Evolutionary conservation across 1,284 basidiomycete species (phyloP).

Genomic region (Cerrena zonata): DNA sequence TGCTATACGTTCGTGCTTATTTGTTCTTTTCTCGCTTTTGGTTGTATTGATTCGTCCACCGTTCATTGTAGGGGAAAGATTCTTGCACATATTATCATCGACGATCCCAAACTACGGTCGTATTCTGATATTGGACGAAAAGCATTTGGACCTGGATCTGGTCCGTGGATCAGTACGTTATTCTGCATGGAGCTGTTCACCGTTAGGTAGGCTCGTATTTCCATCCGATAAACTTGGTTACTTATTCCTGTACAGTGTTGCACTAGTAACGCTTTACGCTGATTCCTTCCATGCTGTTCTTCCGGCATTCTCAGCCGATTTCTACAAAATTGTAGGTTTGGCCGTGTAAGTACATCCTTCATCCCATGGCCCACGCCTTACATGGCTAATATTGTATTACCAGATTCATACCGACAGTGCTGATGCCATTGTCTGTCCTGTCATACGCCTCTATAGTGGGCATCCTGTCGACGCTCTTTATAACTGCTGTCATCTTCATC

Average conservation of each 20-base stretch:
- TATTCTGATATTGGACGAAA: conserved; percentile 87
- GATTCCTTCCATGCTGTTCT: conserved; percentile 76
- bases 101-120: conserved; percentile 67
- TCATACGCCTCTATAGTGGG: conserved; percentile 84
- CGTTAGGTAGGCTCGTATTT: conserved; percentile 46
- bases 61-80: conserved; percentile 65
- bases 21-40: background rate
- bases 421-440: conserved; percentile 77
- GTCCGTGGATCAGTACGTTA: conserved; percentile 61
- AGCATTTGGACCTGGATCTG: conserved; percentile 75
- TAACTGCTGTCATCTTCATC: conserved; percentile 76
- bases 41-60: background rate
- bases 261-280: conserved; percentile 80
- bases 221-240: background rate
- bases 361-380: background rate
- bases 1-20: conserved; percentile 74
- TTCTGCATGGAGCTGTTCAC: conserved; percentile 86
- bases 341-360: conserved; percentile 48
- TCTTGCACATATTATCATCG: conserved; percentile 68
- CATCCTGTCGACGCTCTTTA: conserved; percentile 71
- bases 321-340: conserved; percentile 74
- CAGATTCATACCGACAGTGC: conserved; percentile 77
- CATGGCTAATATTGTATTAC: conserved; percentile 1
- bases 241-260: conserved; percentile 47
- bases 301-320: conserved; percentile 59